Conservation (phyloP, 345 rosid genomes). For the Syzygium aromaticum region DNA sequence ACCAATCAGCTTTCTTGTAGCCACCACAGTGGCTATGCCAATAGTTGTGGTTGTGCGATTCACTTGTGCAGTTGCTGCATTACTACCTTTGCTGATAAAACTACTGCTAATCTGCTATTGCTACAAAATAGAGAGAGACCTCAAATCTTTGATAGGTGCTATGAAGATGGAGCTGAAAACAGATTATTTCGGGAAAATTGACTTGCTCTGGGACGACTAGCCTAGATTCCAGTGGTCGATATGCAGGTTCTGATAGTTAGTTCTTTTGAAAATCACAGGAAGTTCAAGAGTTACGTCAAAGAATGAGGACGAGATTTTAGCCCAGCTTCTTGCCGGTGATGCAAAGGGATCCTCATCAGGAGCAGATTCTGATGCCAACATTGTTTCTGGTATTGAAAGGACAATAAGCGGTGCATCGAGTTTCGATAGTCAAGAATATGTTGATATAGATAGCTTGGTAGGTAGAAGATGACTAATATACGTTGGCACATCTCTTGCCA, state of each 20-base stretch:
- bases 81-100: background rate
- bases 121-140: background rate
- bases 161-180: background rate
- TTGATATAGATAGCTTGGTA: conserved; percentile 11
- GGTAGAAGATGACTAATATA: conserved; percentile 5
- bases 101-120: background rate
- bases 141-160: background rate
- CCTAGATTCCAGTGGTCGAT: background rate
- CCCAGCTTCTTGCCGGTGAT: conserved; percentile 60
- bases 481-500: background rate
- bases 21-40: background rate
- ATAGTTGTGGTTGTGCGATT: background rate
- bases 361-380: conserved; percentile 14
- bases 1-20: background rate
- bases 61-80: background rate
- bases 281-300: conserved; percentile 31
- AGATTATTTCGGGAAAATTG: background rate
- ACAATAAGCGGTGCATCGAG: conserved; percentile 29
- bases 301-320: conserved; percentile 60
- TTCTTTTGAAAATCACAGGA: conserved; percentile 25
- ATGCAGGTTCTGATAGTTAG: background rate
- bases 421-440: conserved; percentile 22
- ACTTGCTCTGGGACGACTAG: background rate
- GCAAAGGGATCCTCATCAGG: conserved; percentile 44
- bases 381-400: conserved; percentile 20